Base-by-base conservation (phyloP, 768 basidiomycete species). In the Trametes punicea region DNA sequence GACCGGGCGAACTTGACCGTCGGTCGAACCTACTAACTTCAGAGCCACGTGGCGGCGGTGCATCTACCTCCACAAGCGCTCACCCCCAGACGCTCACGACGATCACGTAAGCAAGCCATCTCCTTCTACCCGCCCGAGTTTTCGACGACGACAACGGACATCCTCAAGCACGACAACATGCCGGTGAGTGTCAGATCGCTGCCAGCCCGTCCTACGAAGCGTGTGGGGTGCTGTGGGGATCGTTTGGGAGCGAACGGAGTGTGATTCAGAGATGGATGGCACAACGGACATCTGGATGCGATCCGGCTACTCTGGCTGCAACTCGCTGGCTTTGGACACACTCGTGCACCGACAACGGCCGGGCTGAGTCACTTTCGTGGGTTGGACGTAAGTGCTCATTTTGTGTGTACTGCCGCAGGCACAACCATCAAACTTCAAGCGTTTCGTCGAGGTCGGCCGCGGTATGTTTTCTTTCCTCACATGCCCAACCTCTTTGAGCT, bases 401-500 rank as follows among this genome's bases (percentile, higher is more conserved):
- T 20, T 3, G 15, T 25, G 27, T 23, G 20, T 38, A 18, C n/a
- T 21, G 40, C n/a, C n/a, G n/a, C 40, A 59, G 60, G 60, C 51
- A 50, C 58, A 59, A 55, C 71, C 73, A 62, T 94, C 91, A 68
- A 93, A 86, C 72, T 98, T 98, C 82, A 87, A 88, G 76, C 91
- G 93, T 61, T 98, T 96, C 76, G 95, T 98, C 70, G 90, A 99
- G 84, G 93, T 98, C 72, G 96, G 96, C 70, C 91, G 96, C 70
- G 90, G 90, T 92, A 65, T 58, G 81, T 68, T 6, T 18, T n/a
- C 27, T 20, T 13, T 11, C 3, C 16, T n/a, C 8, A 4, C 1
- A 8, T 7, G 1, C n/a, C n/a, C n/a, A n/a, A n/a, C n/a, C n/a
- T n/a, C n/a, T n/a, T n/a, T n/a, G n/a, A n/a, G n/a, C n/a, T n/a